These are phyloP conservation scores for Berberis thunbergii DNA, from an alignment of 164 flowering plant species.

Conservation along the genomic window DNA sequence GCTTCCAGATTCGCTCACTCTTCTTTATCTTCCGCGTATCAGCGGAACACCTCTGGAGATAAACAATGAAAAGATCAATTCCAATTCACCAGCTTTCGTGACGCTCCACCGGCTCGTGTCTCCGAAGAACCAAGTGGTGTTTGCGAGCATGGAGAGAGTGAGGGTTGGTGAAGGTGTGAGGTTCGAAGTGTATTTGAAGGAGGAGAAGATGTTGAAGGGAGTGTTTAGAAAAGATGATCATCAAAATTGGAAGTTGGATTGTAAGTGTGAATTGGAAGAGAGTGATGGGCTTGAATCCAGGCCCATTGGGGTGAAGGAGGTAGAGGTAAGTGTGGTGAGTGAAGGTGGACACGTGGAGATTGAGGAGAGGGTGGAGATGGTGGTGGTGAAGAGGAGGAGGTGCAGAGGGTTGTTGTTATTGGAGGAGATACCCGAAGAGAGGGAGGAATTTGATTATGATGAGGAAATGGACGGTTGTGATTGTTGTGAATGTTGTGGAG, in stretches of 20 bases:
- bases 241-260: slow-evolving; percentile 41
- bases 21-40: slow-evolving; percentile 53
- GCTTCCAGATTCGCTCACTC: slow-evolving; percentile 40
- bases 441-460: slow-evolving; percentile 11
- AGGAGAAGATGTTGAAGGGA: slow-evolving; percentile 49
- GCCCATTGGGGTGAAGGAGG: slow-evolving; percentile 14
- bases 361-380: slow-evolving; percentile 40
- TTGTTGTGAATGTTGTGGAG: slow-evolving; percentile 11
- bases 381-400: slow-evolving; percentile 20
- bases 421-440: slow-evolving; percentile 78
- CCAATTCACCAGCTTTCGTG: slow-evolving; percentile 44
- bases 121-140: slow-evolving; percentile 16
- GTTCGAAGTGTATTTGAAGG: slow-evolving; percentile 53
- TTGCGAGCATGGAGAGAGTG: slow-evolving; percentile 38
- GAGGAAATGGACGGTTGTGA: slow-evolving; percentile 10
- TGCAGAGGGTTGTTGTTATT: slow-evolving; percentile 14
- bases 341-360: slow-evolving; percentile 35
- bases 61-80: slow-evolving; percentile 33
- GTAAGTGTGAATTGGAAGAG: slow-evolving; percentile 2
- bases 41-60: slow-evolving; percentile 30
- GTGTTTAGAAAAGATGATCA: slow-evolving; percentile 33
- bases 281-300: slow-evolving; percentile 21
- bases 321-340: slow-evolving; percentile 39
- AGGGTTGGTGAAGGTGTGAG: slow-evolving; percentile 40
- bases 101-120: slow-evolving; percentile 42